phyloP scores from a whole-genome alignment of 2,329 filamentous ascomycete genomes.

The Sclerotinia sclerotiorum region DNA sequence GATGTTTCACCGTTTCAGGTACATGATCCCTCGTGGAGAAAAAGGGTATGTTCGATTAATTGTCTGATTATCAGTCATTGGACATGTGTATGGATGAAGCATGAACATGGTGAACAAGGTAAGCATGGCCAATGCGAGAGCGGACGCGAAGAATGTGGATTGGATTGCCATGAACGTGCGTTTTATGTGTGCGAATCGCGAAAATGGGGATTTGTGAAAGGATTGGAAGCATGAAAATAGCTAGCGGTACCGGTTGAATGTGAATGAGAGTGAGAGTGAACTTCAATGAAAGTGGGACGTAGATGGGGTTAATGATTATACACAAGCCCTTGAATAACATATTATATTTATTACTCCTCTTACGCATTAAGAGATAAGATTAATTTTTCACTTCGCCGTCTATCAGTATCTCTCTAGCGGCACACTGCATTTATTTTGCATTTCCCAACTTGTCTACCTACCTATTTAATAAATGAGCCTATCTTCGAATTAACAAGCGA shows the following conservation, averaged over 20 bases:
- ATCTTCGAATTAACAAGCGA: too few relatives aligned
- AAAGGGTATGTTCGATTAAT: neutral
- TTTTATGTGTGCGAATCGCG: neutral
- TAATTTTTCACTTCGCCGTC: neutral
- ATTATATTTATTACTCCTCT: neutral
- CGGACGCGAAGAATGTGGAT: neutral
- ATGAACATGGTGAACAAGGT: slow-evolving; percentile 1
- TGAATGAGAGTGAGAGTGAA: too few relatives aligned
- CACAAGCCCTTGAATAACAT: neutral
- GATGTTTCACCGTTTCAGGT: slow-evolving; percentile 22
- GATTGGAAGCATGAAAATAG: neutral
- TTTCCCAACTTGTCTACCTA: neutral
- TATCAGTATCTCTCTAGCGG: neutral
- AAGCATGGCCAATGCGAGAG: slow-evolving; percentile 4
- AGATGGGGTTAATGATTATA: neutral
- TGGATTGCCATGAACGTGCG: neutral
- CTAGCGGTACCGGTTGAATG: neutral
- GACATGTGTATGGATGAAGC: neutral
- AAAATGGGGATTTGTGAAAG: neutral
- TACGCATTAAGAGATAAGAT: neutral
- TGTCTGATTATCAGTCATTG: slow-evolving; percentile 5
- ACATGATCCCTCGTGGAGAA: slow-evolving; percentile 21
- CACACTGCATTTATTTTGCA: neutral
- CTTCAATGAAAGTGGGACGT: neutral
- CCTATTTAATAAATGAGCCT: neutral